phyloP scores from a whole-genome alignment of 1,284 basidiomycete species.

The Neotropicomus parvogracilis region DNA sequence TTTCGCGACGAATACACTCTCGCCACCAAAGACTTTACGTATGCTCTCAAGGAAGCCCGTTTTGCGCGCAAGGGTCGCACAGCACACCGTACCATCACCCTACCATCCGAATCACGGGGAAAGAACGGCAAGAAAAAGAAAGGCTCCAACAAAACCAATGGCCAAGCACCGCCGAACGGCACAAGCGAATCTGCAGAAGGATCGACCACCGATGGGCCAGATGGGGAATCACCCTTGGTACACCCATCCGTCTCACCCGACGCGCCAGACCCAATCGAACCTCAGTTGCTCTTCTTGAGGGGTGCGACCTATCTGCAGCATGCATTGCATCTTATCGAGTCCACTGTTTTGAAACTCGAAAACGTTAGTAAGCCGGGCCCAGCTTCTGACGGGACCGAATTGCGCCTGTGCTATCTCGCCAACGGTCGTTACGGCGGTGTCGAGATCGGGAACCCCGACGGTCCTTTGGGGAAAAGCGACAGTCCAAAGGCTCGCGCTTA shows the following conservation, averaged over 20 bases:
- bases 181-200: slow-evolving; percentile 48
- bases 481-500: slow-evolving; percentile 64
- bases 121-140: slow-evolving; percentile 55
- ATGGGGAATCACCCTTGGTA: slow-evolving; percentile 47
- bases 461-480: slow-evolving; percentile 58
- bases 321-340: slow-evolving; percentile 68
- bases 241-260: slow-evolving; percentile 69
- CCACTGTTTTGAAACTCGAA: slow-evolving; percentile 63
- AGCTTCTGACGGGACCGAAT: slow-evolving; percentile 59
- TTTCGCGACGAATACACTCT: slow-evolving; percentile 76
- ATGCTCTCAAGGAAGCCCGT: slow-evolving; percentile 71
- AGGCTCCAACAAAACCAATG: slow-evolving; percentile 42
- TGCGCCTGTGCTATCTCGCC: slow-evolving; percentile 68
- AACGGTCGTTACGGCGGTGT: slow-evolving; percentile 72
- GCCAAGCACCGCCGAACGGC: slow-evolving; percentile 61
- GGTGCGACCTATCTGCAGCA: slow-evolving; percentile 77
- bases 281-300: slow-evolving; percentile 75
- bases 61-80: slow-evolving; percentile 58
- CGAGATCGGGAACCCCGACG: slow-evolving; percentile 70
- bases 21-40: slow-evolving; percentile 73
- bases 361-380: slow-evolving; percentile 54
- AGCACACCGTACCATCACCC: slow-evolving; percentile 43
- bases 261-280: slow-evolving; percentile 78
- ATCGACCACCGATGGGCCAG: slow-evolving; percentile 43
- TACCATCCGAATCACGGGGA: slow-evolving; percentile 40